Percentiles rank a stretch among this genome's conserved stretches.
phyloP scores from a whole-genome alignment of 306 rosid genomes.

The Quercus engelmannii region DNA sequence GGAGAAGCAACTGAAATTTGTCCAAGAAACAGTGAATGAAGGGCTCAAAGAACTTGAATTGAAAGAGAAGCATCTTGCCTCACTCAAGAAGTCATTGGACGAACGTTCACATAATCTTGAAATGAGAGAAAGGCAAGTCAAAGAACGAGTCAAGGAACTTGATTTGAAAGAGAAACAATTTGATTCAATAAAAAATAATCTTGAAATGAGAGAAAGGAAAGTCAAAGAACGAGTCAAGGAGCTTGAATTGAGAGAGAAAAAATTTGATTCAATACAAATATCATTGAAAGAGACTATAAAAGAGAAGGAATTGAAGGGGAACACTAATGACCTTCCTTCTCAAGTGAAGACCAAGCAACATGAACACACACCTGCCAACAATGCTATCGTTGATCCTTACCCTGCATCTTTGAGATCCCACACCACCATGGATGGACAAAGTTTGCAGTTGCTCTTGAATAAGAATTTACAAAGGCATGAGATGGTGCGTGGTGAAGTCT shows the following conservation, averaged over 20 bases:
- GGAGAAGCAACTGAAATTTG: constrained; percentile 7
- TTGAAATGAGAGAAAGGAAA: constrained; percentile 25
- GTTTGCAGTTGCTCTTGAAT: constrained; percentile 29
- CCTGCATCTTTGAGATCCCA: neutral
- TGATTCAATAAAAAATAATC: constrained; percentile 3
- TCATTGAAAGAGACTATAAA: neutral
- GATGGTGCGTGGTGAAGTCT: constrained; percentile 10
- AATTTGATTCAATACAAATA: constrained; percentile 2
- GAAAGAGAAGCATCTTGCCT: constrained; percentile 13
- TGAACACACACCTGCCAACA: neutral
- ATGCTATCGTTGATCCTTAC: neutral
- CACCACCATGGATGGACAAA: constrained; percentile 13
- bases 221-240: constrained; percentile 18
- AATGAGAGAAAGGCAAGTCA: constrained; percentile 24
- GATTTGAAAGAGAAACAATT: constrained; percentile 19
- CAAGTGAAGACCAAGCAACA: constrained; percentile 19
- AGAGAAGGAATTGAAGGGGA: constrained; percentile 16
- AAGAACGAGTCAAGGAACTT: constrained; percentile 21
- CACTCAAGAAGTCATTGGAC: constrained; percentile 7
- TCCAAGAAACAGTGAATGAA: constrained; percentile 2
- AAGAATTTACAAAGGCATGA: constrained; percentile 32
- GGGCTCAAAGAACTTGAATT: constrained; percentile 28
- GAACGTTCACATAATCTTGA: constrained; percentile 20
- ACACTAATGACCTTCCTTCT: constrained; percentile 2
- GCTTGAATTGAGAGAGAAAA: constrained; percentile 23